These are phyloP conservation scores for Chlamydomonas incerta DNA, from an alignment of 139 green algal genomes.

Conservation along the genomic window DNA sequence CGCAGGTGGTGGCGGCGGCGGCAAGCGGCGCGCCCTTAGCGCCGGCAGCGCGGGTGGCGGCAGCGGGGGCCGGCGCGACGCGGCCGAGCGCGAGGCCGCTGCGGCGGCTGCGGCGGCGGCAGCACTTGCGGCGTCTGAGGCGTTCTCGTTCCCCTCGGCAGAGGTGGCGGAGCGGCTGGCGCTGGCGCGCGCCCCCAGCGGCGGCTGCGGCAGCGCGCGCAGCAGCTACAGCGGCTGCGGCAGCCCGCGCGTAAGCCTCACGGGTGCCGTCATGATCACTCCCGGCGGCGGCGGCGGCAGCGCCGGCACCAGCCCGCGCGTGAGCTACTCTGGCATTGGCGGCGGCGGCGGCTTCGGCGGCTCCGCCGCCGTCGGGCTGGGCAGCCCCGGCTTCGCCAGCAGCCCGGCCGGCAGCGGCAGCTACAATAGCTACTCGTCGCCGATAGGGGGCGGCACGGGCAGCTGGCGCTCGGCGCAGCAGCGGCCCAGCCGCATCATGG, in stretches of 20 bases:
- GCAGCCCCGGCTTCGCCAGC: too few relatives aligned
- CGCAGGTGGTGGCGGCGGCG: too few relatives aligned
- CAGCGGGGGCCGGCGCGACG: too few relatives aligned
- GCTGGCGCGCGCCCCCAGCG: not conserved
- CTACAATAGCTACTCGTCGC: too few relatives aligned
- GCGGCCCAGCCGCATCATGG: conserved; percentile 29
- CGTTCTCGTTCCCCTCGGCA: conserved; percentile 3
- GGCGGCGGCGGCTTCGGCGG: too few relatives aligned
- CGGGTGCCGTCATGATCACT: not conserved
- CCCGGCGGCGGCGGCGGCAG: not conserved
- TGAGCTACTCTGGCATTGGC: not conserved
- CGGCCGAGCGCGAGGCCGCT: not conserved
- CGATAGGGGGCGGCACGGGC: too few relatives aligned
- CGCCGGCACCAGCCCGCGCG: not conserved
- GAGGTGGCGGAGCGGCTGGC: not conserved
- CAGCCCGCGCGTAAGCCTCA: not conserved
- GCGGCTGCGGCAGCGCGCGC: not conserved
- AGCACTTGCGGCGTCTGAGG: not conserved
- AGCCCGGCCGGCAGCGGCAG: too few relatives aligned
- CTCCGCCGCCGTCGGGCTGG: too few relatives aligned
- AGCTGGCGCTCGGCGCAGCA: not conserved
- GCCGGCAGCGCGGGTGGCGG: too few relatives aligned
- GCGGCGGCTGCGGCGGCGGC: not conserved
- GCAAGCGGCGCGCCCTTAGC: too few relatives aligned
- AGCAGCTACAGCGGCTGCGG: conserved; percentile 2